Evolutionary conservation across 441 rosid genomes (phyloP), one percentile per base, ranked within the genome.

Genomic region (Syzygium malaccense): DNA sequence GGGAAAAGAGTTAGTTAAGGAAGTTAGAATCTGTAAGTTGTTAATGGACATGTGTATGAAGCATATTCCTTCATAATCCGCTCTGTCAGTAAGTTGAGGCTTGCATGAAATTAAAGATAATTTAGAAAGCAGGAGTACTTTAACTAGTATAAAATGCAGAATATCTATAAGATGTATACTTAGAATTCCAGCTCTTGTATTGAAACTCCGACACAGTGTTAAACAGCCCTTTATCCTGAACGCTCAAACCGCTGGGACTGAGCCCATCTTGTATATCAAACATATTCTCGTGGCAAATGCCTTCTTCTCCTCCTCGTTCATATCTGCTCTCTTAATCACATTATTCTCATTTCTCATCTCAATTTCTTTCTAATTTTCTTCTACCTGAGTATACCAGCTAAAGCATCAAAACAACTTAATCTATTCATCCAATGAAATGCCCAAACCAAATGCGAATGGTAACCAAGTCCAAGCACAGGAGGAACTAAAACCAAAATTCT

Each of bases 181-280:
- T 17, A 66, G 75, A 23, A 66, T 66, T 66, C 45, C 45, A 66
- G 41, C 48, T 33, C 79, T 33, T 18, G 48, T 48, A 68, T 33
- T 33, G 79, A 68, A 4, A 33, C 25, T 37, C 14, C 0, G 2
- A 68, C 4, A 64, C 48, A 10, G 23, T 2, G 6, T 17, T 18
- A 68, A 18, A 68, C 48, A 33, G 48, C 48, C 0, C 26, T 19
- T 68, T 19, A 68, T 68, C 1, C 25, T 2, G 7, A 66, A 32
- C 0, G 12, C 45, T 1, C 45, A 66, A 32, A 9, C 78, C 0
- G 0, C 32, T 66, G 78, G 78, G 25, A 4, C 0, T 66, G 1
- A 66, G 78, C 8, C 45, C 45, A 66, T 32, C 78, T 66, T 32
- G 45, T 1, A 1, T 32, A 32, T 66, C 78, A 66, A 18, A 18